Base-by-base conservation (phyloP, 352 stramenopile species). In the Phytophthora syringae region DNA sequence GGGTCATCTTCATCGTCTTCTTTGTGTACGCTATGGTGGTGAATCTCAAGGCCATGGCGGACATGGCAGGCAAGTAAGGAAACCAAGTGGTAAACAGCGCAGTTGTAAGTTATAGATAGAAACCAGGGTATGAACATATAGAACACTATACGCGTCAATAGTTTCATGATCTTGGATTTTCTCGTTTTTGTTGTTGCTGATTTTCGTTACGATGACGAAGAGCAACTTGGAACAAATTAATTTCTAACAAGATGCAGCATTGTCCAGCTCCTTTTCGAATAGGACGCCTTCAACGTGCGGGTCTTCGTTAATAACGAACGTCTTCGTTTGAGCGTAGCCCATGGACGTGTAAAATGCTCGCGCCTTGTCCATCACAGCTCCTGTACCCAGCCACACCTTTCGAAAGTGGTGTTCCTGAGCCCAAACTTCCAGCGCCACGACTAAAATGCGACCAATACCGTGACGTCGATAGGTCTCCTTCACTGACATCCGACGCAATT, bases 1-100 rank as follows among this genome's bases (percentile, higher is more conserved):
- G 77, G 67, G 10, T 86, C 18, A 88, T 89, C 45, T 86, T 83
- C 30, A 28, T 82, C 42, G 56, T 87, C 47, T 80, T 89, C 47
- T 90, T 93, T 47, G 60, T 76, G 9, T 90, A 89, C 64, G 74
- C 76, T 21, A 79, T 84, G 72, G 54, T 43, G 2, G 67, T 86
- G 57, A 88, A 84, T 58, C 54, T 82, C 48, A 77, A 69, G 22
- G 71, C 70, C 30, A 64, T 82, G 53, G 59, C 56, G 25, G 67
- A 79, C 43, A 79, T 79, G 74, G 68, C 64, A 43, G 61, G 50
- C 40, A 62, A 60, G 21, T 71, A 58, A 45, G 3, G 48, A 36
- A 21, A 13, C 2, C 30, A 24, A 58, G 39, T 28, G 22, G 37
- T 60, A 64, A 48, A 20, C 18, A 64, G 42, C 22, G 43, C 53